Evolutionary conservation across 2,329 filamentous ascomycete genomes (phyloP), one percentile per base, ranked within the genome.

Genomic region (Orbilia javanica): DNA sequence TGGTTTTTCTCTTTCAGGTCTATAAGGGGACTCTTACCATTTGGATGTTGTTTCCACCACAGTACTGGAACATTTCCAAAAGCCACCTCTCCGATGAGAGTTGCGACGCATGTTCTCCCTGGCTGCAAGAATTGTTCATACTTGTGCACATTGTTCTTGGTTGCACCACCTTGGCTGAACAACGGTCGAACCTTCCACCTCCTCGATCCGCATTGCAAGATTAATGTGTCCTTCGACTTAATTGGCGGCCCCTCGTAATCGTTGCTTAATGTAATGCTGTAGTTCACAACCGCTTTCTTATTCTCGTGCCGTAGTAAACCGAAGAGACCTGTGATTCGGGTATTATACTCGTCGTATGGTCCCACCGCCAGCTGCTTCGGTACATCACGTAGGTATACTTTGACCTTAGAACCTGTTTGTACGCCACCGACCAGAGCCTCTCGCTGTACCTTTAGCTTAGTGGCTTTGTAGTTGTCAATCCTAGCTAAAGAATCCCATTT

Each of bases 271-370:
- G 92, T 93, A 83, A 99, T 90, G 83, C 94, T 93, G 83, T 95
- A 92, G 86, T 99, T 97, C 84, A 96, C 88, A 2, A 91, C 90
- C 13, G 94, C 93, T 82, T 92, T 91, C 87, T 99, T 99, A 85
- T 98, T 92, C 86, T 99, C 96, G 84, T 99, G 96, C 42, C 93
- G 89, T 52, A 99, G 88, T 4, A 99, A 89, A 0, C 94, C 96
- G 86, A 96, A 96, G 39, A 97, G 85, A 0, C 91, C 89, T 2
- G 94, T 57, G 3, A 80, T 25, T 10, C 73, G 80, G 55, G 88
- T 85, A 81, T 87, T 84, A 81, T 89, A 87, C 0, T 86, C 85
- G 72, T 87, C 83, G 31, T 64, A 31, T 1, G 52, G 25, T 8
- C 68, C 48, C 8, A 48, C 62, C 81, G 88, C 88, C 7, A 91